A percentile compares a stretch with the other conserved stretches of the same genome.
Conservation (phyloP, 2,329 filamentous ascomycete species). For the Whalleya microplaca region DNA sequence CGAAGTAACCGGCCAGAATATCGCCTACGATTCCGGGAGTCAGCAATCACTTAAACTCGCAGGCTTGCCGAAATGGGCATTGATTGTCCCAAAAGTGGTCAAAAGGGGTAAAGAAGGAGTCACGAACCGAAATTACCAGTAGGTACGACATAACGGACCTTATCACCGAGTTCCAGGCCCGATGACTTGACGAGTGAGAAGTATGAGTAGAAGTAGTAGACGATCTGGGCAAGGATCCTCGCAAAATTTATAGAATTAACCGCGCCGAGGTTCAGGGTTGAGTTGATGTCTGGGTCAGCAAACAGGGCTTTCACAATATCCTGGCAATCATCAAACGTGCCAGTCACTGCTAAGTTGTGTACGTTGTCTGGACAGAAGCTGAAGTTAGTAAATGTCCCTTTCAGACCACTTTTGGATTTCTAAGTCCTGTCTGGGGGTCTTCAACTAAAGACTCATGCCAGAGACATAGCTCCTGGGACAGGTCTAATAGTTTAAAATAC, state of each 20-base stretch:
- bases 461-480: no score
- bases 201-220: constrained; percentile 96
- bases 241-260: constrained; percentile 98
- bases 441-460: no score
- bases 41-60: neutral
- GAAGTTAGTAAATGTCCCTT: no score
- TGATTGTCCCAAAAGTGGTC: constrained; percentile 38
- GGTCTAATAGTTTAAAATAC: no score
- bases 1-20: constrained; percentile 92
- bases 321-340: constrained; percentile 97
- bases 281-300: constrained; percentile 81
- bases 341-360: constrained; percentile 86
- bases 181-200: constrained; percentile 72
- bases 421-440: no score
- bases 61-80: neutral
- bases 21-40: constrained; percentile 54
- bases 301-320: constrained; percentile 95
- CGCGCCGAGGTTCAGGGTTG: constrained; percentile 80
- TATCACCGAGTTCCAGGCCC: constrained; percentile 65
- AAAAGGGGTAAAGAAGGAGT: neutral
- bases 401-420: no score
- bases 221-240: constrained; percentile 92
- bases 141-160: constrained; percentile 84
- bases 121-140: constrained; percentile 78
- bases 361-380: constrained; percentile 61